Evolutionary conservation across 139 green algal species (phyloP), one percentile per base, ranked within the genome.

Genomic region (Chlamydomonas incerta): DNA sequence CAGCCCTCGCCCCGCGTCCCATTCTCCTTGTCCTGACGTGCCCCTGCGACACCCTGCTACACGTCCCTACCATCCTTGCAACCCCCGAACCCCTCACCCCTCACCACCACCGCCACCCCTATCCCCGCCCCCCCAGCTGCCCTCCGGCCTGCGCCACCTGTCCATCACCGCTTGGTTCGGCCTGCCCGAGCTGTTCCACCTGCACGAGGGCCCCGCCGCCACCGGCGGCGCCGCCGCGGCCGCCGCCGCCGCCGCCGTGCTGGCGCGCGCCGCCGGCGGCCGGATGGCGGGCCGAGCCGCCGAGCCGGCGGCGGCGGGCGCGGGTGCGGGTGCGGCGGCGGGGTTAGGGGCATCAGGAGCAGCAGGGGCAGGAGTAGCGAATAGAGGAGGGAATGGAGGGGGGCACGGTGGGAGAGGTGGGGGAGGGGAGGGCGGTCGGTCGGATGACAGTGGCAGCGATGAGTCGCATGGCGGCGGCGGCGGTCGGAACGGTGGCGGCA

Each of bases 161-260:
- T 11, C 47, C n/a, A n/a, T 85, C 28, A 68, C 47, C 66, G 79
- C 79, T 31, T 85, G 63, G 63, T 85, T 41, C 66, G 79, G 79
- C 21, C 31, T 75, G 20, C 79, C 65, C 28, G 65, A 85, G 79
- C 79, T 76, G 20, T 85, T 76, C 66, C 66, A 75, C 21, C 47
- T 85, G 47, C 4, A 29, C 1, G 76, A 83, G 60, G 63, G 34
- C 0, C 76, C n/a, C 5, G 3, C 24, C 26, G 13, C 10, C 24
- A 13, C 60, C 60, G 11, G 10, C 14, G 26, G 11, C 60, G 26
- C 60, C 24, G 26, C 37, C 67, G 5, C 50, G 3, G 9, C 33
- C 21, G 67, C 67, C 6, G 0, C 55, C 9, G 33, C 57, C 17
- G 33, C 57, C 21, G 29, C 58, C 9, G 58, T 28, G 17, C 17